Percentiles rank a stretch among this genome's conserved stretches.
phyloP scores from a whole-genome alignment of 192 early-diverging fungal species.

The Rhizophagus sp. region DNA sequence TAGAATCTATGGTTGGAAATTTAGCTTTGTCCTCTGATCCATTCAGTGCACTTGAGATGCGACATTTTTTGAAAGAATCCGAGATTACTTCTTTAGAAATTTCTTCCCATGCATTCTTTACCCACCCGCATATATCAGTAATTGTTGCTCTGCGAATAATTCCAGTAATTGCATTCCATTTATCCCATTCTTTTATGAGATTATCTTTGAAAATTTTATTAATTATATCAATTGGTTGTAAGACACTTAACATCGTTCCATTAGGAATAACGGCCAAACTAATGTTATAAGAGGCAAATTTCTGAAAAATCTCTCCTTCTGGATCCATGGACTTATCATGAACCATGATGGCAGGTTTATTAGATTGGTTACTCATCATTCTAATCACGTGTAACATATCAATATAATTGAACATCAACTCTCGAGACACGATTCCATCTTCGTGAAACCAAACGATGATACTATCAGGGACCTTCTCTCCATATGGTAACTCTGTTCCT shows the following conservation, averaged over 20 bases:
- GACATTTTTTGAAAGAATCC: not conserved
- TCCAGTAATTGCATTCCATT: not conserved
- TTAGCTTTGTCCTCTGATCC: not conserved
- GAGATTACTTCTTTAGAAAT: not conserved
- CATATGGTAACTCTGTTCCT: conserved; percentile 2
- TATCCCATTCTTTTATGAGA: not conserved
- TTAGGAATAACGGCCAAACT: not conserved
- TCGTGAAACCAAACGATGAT: conserved; percentile 13
- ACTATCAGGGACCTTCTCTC: not conserved
- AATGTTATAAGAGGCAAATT: not conserved
- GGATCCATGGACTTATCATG: not conserved
- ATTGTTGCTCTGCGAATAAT: not conserved
- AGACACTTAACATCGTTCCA: not conserved
- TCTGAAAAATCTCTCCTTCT: not conserved
- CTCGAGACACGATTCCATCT: conserved; percentile 1
- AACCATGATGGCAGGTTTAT: not conserved
- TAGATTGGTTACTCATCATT: not conserved
- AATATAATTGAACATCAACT: not conserved
- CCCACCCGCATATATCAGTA: not conserved
- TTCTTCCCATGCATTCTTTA: conserved; percentile 20
- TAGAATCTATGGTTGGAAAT: not conserved
- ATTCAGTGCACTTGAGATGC: not conserved
- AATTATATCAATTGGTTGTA: not conserved
- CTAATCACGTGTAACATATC: not conserved
- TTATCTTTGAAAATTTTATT: not conserved